phyloP scores from a whole-genome alignment of 164 flowering plant genomes.

The Stephania japonica region DNA sequence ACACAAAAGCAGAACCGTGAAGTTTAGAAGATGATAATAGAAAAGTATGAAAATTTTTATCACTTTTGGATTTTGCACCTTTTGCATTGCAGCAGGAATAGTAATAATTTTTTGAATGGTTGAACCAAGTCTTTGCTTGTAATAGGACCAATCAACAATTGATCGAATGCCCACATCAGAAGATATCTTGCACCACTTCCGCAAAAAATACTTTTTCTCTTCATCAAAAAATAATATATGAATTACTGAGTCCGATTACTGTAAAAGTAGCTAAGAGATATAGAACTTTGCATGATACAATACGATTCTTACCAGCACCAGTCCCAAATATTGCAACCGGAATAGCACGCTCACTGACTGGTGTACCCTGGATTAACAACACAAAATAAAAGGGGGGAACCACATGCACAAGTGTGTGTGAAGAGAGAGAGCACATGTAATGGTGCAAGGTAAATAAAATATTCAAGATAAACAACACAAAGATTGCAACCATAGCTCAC shows the following conservation, averaged over 20 bases:
- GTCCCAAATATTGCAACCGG: constrained; percentile 99
- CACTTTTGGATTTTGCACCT: constrained; percentile 42
- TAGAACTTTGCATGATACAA: neutral
- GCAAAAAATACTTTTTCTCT: constrained; percentile 76
- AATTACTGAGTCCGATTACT: neutral
- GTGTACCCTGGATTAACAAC: constrained; percentile 62
- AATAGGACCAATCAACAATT: constrained; percentile 97
- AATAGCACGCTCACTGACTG: constrained; percentile 98
- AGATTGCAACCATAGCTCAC: too few species aligned
- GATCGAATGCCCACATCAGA: constrained; percentile 80
- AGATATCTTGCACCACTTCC: constrained; percentile 95
- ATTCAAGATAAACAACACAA: too few species aligned
- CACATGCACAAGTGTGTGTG: neutral
- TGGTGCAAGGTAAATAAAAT: too few species aligned
- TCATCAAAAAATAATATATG: constrained; percentile 18
- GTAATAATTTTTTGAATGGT: constrained; percentile 94
- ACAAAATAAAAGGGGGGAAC: neutral
- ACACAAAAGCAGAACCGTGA: neutral
- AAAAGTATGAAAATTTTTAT: neutral
- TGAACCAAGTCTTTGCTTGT: constrained; percentile 93
- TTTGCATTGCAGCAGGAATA: constrained; percentile 99
- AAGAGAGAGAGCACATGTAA: neutral
- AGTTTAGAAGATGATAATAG: neutral
- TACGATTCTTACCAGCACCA: constrained; percentile 48
- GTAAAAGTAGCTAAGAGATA: neutral